These are phyloP conservation scores for Chrysoporthe puriensis DNA, from an alignment of 2,329 filamentous ascomycete species.

Conservation along the genomic window DNA sequence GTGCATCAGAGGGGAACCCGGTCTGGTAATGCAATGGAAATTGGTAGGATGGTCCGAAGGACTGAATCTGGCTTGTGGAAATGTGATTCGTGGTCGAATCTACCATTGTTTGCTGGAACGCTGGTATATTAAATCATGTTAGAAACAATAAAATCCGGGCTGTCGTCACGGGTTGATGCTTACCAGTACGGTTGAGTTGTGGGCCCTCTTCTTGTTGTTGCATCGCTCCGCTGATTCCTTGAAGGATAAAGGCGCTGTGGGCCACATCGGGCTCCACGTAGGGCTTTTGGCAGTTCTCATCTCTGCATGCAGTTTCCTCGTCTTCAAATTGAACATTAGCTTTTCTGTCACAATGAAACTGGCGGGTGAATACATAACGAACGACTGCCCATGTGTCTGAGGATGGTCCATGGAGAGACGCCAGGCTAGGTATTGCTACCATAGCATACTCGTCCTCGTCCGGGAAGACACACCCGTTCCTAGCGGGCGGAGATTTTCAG, in stretches of 20 bases:
- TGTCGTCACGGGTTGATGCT: neutral
- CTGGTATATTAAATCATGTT: neutral
- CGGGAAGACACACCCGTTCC: no score
- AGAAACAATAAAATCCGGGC: neutral
- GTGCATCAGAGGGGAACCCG: neutral
- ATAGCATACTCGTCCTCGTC: no score
- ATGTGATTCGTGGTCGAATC: neutral
- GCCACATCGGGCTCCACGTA: slow-evolving; percentile 36
- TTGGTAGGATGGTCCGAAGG: slow-evolving; percentile 1
- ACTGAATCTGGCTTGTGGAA: neutral
- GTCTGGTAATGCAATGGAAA: slow-evolving; percentile 7
- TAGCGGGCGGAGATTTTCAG: no score
- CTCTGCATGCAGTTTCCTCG: slow-evolving; percentile 34
- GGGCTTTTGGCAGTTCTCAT: slow-evolving; percentile 28
- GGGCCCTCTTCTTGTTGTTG: neutral
- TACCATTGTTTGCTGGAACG: neutral
- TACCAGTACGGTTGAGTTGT: slow-evolving; percentile 2
- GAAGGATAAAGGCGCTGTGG: slow-evolving; percentile 27
- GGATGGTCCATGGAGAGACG: no score
- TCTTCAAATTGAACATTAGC: slow-evolving; percentile 25
- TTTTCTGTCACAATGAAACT: neutral
- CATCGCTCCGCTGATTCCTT: slow-evolving; percentile 31
- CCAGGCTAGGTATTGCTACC: no score
- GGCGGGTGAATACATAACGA: neutral
- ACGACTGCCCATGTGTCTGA: neutral